These are phyloP conservation scores for Pythium coloratum DNA, from an alignment of 352 stramenopile genomes.

Conservation along the genomic window DNA sequence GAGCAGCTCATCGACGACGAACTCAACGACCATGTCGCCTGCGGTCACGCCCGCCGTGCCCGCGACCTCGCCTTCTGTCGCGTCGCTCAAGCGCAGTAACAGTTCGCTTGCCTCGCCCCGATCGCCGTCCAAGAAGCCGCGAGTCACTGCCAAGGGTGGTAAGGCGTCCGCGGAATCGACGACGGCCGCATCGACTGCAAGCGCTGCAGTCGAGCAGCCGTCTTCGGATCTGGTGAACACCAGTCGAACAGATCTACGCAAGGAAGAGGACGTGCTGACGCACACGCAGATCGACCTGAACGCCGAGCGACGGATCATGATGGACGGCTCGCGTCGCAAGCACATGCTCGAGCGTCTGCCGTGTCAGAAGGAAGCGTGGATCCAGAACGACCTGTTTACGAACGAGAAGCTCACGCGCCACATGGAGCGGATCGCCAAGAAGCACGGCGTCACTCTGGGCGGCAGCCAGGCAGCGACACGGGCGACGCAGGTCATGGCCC, in stretches of 20 bases:
- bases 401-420: slow-evolving; percentile 51
- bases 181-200: slow-evolving; percentile 27
- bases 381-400: slow-evolving; percentile 84
- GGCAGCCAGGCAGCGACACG: slow-evolving; percentile 15
- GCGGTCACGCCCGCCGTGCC: slow-evolving; percentile 9
- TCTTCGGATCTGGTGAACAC: slow-evolving; percentile 57
- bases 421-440: slow-evolving; percentile 52
- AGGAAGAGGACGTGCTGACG: slow-evolving; percentile 82
- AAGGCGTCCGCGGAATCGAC: slow-evolving; percentile 29
- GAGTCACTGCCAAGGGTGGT: slow-evolving; percentile 27
- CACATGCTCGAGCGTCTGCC: slow-evolving; percentile 49
- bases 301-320: slow-evolving; percentile 78
- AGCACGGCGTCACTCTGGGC: slow-evolving; percentile 57
- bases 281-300: slow-evolving; percentile 80
- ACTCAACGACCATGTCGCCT: neutral
- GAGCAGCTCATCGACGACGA: neutral
- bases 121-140: slow-evolving; percentile 76
- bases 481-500: slow-evolving; percentile 80
- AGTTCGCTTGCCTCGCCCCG: slow-evolving; percentile 63
- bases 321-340: slow-evolving; percentile 49
- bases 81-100: slow-evolving; percentile 51
- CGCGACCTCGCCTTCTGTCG: slow-evolving; percentile 40
- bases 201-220: slow-evolving; percentile 13
- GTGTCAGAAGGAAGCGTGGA: slow-evolving; percentile 78
- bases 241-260: slow-evolving; percentile 69